Conservation (phyloP, 2,329 filamentous ascomycete species). For the Ilyonectria sp. region DNA sequence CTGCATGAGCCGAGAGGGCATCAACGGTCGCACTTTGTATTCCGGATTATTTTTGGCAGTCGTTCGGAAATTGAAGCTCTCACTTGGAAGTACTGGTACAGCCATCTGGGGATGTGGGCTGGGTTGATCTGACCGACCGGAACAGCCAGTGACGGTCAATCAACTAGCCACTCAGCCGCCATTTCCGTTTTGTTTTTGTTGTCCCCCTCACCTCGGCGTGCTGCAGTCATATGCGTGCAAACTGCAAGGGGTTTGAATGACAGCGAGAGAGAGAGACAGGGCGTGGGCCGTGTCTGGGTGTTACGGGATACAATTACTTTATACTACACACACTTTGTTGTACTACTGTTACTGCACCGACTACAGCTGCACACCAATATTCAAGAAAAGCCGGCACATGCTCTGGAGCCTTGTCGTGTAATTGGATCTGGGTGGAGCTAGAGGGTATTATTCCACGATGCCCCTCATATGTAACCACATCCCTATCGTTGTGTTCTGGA, state of each 20-base stretch:
- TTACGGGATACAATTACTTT: conserved; percentile 37
- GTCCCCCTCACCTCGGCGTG: conserved; percentile 3
- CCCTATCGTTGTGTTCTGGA: not conserved
- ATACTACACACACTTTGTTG: not conserved
- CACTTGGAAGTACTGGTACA: conserved; percentile 23
- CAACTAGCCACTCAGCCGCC: not conserved
- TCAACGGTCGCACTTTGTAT: conserved; percentile 10
- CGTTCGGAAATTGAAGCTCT: conserved; percentile 7
- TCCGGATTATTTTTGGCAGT: not conserved
- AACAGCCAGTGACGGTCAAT: conserved; percentile 5
- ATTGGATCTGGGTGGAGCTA: not conserved
- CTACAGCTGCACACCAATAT: not conserved
- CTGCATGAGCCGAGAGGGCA: conserved; percentile 17
- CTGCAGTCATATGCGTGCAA: not conserved
- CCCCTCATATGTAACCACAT: not conserved
- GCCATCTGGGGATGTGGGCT: not conserved
- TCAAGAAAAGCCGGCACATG: conserved; percentile 4
- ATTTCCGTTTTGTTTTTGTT: not conserved
- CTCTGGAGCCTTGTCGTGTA: conserved; percentile 16
- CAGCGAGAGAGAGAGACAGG: not conserved
- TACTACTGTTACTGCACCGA: conserved; percentile 1
- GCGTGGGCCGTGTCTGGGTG: conserved; percentile 3
- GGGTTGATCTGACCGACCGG: conserved; percentile 2
- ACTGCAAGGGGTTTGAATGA: not conserved
- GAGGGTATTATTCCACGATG: conserved; percentile 2